phyloP scores from a whole-genome alignment of 345 rosid species.

The Eucalyptus caleyi region DNA sequence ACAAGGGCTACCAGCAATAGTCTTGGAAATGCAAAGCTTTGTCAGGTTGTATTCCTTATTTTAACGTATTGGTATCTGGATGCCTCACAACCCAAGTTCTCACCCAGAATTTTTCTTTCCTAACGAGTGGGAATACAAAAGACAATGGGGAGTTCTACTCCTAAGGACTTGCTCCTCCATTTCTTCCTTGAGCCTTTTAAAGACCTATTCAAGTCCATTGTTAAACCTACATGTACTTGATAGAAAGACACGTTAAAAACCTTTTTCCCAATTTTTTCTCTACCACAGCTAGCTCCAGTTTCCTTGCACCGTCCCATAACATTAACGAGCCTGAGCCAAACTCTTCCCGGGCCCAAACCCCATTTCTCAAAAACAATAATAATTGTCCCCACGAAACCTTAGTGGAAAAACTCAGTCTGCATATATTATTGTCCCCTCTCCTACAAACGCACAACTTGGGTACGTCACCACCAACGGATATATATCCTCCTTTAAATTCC shows the following conservation, averaged over 20 bases:
- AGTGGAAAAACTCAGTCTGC: constrained; percentile 59
- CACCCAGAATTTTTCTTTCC: no score
- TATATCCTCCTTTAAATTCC: constrained; percentile 17
- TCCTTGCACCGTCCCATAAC: background rate
- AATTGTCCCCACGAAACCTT: constrained; percentile 19
- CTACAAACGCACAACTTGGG: background rate
- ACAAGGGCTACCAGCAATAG: no score
- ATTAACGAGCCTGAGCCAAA: background rate
- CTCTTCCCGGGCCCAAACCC: background rate
- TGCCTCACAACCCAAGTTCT: no score
- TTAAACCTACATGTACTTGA: background rate
- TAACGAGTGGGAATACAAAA: no score
- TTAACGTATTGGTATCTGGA: rapidly evolving
- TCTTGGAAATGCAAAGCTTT: no score
- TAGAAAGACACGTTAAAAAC: background rate
- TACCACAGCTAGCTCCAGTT: background rate
- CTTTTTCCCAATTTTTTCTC: background rate
- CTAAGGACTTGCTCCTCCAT: no score
- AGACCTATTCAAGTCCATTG: no score
- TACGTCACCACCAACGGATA: constrained; percentile 31
- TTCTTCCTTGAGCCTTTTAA: no score
- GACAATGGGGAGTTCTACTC: no score
- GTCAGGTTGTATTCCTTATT: no score
- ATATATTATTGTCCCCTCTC: constrained; percentile 48
- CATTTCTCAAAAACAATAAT: background rate